A percentile compares a stretch with the other conserved stretches of the same genome.
phyloP scores from a whole-genome alignment of 2,329 filamentous ascomycete species.

The Colletotrichum eremochloae region DNA sequence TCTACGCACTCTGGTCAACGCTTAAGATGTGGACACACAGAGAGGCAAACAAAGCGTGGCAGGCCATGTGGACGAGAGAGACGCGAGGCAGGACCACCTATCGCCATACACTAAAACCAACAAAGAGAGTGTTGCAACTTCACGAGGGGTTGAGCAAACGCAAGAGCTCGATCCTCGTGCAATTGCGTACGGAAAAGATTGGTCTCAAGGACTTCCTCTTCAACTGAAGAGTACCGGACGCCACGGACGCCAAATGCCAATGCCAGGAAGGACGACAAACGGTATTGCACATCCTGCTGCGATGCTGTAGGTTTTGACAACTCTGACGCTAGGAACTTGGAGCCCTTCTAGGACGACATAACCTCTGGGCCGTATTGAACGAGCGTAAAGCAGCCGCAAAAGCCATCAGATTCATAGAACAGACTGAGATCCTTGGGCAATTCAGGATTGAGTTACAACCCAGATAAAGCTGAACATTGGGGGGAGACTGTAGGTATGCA shows the following conservation, averaged over 20 bases:
- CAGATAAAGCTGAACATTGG: too few relatives aligned
- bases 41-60: neutral
- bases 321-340: too few relatives aligned
- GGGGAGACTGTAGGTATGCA: too few relatives aligned
- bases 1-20: neutral
- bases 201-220: constrained; percentile 37
- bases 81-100: neutral
- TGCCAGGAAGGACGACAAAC: constrained; percentile 34
- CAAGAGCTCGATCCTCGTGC: neutral
- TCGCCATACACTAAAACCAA: neutral
- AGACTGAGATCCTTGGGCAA: too few relatives aligned
- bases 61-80: neutral
- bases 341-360: too few relatives aligned
- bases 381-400: too few relatives aligned
- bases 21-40: neutral
- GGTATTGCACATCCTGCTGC: constrained; percentile 34
- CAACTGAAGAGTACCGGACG: constrained; percentile 35
- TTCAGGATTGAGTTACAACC: too few relatives aligned
- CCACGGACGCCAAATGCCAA: constrained; percentile 19
- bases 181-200: constrained; percentile 33
- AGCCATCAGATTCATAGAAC: too few relatives aligned
- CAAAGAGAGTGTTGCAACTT: neutral
- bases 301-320: neutral
- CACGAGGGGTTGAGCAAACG: neutral
- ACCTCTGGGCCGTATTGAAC: too few relatives aligned